A percentile compares a stretch with the other conserved stretches of the same genome.
Conservation (phyloP, 768 basidiomycete genomes). For the Rhizopogon vesiculosus region DNA sequence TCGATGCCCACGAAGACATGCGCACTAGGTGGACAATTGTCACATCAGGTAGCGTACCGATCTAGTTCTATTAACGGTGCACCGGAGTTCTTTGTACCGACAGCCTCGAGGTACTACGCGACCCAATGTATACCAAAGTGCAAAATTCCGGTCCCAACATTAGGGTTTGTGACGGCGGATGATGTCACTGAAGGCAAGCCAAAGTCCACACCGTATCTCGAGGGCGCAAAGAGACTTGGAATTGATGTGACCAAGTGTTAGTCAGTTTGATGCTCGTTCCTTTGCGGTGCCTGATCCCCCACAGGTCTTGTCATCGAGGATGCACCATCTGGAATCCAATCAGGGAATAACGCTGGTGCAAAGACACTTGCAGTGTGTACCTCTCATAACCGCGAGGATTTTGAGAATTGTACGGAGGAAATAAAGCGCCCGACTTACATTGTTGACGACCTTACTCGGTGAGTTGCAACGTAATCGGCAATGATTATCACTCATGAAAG, state of each 20-base stretch:
- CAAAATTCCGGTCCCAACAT: constrained; percentile 52
- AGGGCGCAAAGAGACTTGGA: constrained; percentile 61
- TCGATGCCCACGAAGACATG: constrained; percentile 9
- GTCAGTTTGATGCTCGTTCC: constrained; percentile 10
- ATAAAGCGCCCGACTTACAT: constrained; percentile 51
- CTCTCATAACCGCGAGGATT: constrained; percentile 54
- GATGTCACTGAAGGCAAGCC: constrained; percentile 50
- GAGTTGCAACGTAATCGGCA: constrained; percentile 13
- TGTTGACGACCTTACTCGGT: constrained; percentile 66
- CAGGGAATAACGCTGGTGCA: constrained; percentile 74
- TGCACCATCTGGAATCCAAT: constrained; percentile 75
- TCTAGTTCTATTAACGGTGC: neutral
- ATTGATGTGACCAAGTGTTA: constrained; percentile 54
- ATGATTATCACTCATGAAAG: neutral
- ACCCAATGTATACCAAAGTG: constrained; percentile 61
- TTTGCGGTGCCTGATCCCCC: neutral
- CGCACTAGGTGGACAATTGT: constrained; percentile 72
- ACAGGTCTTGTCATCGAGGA: constrained; percentile 89
- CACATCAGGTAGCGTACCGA: constrained; percentile 52
- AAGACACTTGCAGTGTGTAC: constrained; percentile 82
- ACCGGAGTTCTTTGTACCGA: neutral
- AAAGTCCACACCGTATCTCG: constrained; percentile 89
- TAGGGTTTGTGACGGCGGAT: constrained; percentile 69
- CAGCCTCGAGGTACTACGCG: constrained; percentile 74
- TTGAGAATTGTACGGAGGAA: constrained; percentile 44